These are phyloP conservation scores for Talaromyces sp. DNA, from an alignment of 2,329 filamentous ascomycete species.

Conservation along the genomic window DNA sequence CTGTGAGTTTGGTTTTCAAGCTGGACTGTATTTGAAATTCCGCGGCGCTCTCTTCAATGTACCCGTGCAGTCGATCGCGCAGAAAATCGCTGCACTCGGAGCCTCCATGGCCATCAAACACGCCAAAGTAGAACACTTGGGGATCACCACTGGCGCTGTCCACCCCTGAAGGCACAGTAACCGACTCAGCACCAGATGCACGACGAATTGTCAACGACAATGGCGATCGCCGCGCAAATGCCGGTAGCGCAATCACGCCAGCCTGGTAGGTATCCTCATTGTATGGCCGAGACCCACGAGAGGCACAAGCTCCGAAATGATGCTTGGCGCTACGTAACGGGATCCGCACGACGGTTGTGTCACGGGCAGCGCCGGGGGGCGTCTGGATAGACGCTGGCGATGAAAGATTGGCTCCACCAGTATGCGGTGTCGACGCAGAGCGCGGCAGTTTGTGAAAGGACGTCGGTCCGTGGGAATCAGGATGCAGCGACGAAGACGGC, in stretches of 20 bases:
- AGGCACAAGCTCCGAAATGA: slow-evolving; percentile 78
- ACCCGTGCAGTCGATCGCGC: slow-evolving; percentile 75
- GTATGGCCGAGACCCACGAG: slow-evolving; percentile 74
- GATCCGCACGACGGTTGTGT: slow-evolving; percentile 91
- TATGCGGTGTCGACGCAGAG: slow-evolving; percentile 75
- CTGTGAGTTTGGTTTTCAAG: slow-evolving; percentile 41
- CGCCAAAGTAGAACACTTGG: slow-evolving; percentile 94
- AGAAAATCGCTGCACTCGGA: slow-evolving; percentile 82
- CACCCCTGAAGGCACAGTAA: slow-evolving; percentile 37
- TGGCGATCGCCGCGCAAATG: slow-evolving; percentile 80
- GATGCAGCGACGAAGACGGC: slow-evolving; percentile 85
- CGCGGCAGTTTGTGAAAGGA: slow-evolving; percentile 82
- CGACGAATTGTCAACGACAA: slow-evolving; percentile 49
- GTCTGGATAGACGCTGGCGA: slow-evolving; percentile 55
- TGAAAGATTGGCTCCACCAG: slow-evolving; percentile 37
- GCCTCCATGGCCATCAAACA: slow-evolving; percentile 95
- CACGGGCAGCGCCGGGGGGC: slow-evolving; percentile 54
- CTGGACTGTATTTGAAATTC: slow-evolving; percentile 75
- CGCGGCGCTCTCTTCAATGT: slow-evolving; percentile 74
- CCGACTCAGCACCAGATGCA: slow-evolving; percentile 23
- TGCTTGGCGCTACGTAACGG: slow-evolving; percentile 91
- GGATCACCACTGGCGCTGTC: slow-evolving; percentile 80
- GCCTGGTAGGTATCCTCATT: slow-evolving; percentile 96
- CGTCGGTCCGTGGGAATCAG: slow-evolving; percentile 65
- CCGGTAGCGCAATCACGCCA: slow-evolving; percentile 85